Evolutionary conservation across 192 early-diverging fungal genomes (phyloP).

Genomic region (Powellomyces hirtus): DNA sequence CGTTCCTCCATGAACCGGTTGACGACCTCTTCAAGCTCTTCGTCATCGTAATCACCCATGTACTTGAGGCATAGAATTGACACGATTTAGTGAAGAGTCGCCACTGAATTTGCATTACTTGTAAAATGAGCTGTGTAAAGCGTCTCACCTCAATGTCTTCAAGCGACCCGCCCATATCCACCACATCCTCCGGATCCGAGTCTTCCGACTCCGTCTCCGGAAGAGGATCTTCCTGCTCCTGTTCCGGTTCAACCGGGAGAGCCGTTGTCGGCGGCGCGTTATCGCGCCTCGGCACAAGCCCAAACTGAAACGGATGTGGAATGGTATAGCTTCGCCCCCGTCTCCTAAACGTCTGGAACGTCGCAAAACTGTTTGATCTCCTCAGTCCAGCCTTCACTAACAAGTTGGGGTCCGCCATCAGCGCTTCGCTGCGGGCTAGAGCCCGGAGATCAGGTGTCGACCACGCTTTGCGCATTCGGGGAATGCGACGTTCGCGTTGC

Average conservation of each 20-base stretch:
- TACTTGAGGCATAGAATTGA: no score
- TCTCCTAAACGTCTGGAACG: slow-evolving; percentile 7
- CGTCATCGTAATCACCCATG: slow-evolving; percentile 29
- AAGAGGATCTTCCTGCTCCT: no score
- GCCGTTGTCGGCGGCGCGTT: no score
- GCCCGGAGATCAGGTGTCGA: slow-evolving; percentile 26
- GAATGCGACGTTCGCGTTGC: neutral
- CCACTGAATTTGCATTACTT: no score
- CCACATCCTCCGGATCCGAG: neutral
- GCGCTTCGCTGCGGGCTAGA: neutral
- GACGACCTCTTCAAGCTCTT: slow-evolving; percentile 29
- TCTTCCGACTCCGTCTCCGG: neutral
- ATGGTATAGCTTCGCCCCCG: neutral
- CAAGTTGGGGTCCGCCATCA: neutral
- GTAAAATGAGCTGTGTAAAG: no score
- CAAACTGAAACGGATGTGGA: neutral
- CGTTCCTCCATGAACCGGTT: slow-evolving; percentile 32
- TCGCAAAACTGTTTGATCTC: slow-evolving; percentile 34
- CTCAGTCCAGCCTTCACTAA: neutral
- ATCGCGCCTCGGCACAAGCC: neutral
- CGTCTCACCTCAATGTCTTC: neutral
- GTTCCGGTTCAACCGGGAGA: no score
- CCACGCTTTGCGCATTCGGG: slow-evolving; percentile 33
- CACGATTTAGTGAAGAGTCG: no score
- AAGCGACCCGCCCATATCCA: neutral